Evolutionary conservation across 768 basidiomycete genomes (phyloP).

Genomic region (Naganishia friedmannii): DNA sequence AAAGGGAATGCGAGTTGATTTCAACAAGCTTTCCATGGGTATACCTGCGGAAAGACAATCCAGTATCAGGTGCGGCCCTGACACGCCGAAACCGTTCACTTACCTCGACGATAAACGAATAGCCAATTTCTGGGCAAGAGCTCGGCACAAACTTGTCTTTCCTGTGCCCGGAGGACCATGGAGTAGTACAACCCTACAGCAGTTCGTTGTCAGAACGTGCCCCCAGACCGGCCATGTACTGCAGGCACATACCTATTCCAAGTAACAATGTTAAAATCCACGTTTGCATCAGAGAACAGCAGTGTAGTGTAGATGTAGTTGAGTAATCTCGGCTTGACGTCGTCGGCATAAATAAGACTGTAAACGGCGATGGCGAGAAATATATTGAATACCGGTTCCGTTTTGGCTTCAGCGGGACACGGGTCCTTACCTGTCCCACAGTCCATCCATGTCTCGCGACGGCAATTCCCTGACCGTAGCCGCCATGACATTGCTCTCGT

Average conservation of each 20-base stretch:
- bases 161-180: slow-evolving; percentile 98
- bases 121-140: slow-evolving; percentile 89
- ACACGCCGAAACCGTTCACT: slow-evolving; percentile 34
- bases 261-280: slow-evolving; percentile 71
- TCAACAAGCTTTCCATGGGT: slow-evolving; percentile 82
- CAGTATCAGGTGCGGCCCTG: background rate
- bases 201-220: slow-evolving; percentile 15
- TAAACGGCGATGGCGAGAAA: background rate
- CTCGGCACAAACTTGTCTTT: slow-evolving; percentile 91
- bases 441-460: slow-evolving; percentile 74
- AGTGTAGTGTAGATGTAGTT: slow-evolving; percentile 94
- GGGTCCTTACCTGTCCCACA: slow-evolving; percentile 64
- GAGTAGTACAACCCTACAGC: slow-evolving; percentile 68
- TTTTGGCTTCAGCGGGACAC: background rate
- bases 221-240: background rate
- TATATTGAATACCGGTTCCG: background rate
- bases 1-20: slow-evolving; percentile 96
- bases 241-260: slow-evolving; percentile 70
- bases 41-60: slow-evolving; percentile 59
- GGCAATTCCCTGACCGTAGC: slow-evolving; percentile 88
- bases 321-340: slow-evolving; percentile 79
- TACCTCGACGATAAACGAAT: slow-evolving; percentile 83
- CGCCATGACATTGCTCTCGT: slow-evolving; percentile 74
- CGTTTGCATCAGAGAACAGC: slow-evolving; percentile 70
- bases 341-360: slow-evolving; percentile 73